These are phyloP conservation scores for Polyplosphaeria fusca DNA, from an alignment of 495 filamentous ascomycete genomes.

Conservation along the genomic window DNA sequence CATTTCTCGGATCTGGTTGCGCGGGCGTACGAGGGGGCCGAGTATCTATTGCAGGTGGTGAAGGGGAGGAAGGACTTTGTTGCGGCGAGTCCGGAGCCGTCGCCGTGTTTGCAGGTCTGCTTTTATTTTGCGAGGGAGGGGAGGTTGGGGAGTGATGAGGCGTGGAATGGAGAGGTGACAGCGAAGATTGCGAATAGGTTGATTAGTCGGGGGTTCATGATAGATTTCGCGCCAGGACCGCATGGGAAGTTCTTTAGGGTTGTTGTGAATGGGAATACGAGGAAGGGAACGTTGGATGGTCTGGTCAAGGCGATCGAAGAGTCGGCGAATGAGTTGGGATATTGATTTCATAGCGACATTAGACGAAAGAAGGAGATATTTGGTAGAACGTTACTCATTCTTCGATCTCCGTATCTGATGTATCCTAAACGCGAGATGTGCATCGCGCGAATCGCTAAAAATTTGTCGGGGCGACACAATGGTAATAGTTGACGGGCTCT, in stretches of 20 bases:
- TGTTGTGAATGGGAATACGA: constrained; percentile 77
- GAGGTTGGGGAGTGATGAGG: constrained; percentile 48
- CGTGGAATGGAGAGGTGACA: constrained; percentile 68
- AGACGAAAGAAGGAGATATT: too few species aligned
- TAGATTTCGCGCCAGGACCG: constrained; percentile 83
- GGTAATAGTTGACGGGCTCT: too few species aligned
- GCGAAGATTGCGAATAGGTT: constrained; percentile 62
- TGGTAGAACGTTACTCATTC: too few species aligned
- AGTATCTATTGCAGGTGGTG: constrained; percentile 60
- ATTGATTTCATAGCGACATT: too few species aligned
- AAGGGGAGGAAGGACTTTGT: constrained; percentile 56
- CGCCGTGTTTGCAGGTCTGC: constrained; percentile 90
- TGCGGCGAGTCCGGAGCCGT: constrained; percentile 70
- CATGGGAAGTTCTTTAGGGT: constrained; percentile 83
- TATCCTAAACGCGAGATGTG: too few species aligned
- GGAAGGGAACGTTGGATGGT: constrained; percentile 68
- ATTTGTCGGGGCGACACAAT: too few species aligned
- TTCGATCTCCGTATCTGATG: too few species aligned
- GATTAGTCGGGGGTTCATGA: constrained; percentile 78
- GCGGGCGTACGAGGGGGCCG: constrained; percentile 63
- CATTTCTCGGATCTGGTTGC: constrained; percentile 58
- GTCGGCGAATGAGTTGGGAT: constrained; percentile 47
- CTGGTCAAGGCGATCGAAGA: constrained; percentile 71
- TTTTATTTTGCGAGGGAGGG: constrained; percentile 76
- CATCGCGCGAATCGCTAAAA: too few species aligned